These are phyloP conservation scores for Oxyria digyna DNA, from an alignment of 148 eudicot genomes.

Conservation along the genomic window DNA sequence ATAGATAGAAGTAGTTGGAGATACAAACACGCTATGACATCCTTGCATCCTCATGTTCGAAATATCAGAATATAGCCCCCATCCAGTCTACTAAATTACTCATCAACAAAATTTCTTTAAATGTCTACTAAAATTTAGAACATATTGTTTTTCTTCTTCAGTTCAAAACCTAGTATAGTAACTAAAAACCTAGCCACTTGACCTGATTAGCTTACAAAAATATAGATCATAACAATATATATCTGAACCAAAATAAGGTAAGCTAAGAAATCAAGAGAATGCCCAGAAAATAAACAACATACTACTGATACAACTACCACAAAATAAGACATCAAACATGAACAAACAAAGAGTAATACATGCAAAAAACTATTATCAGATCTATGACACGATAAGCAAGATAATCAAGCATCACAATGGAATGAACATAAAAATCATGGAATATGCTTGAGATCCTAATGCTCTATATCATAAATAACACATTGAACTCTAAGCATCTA, in stretches of 20 bases:
- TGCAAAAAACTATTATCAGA: not conserved
- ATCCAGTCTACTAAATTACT: not conserved
- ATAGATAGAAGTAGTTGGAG: not conserved
- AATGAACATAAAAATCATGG: not conserved
- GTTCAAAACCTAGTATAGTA: not conserved
- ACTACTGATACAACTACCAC: not conserved
- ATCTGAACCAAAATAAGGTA: not conserved
- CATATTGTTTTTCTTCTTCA: not conserved
- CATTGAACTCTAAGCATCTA: not conserved
- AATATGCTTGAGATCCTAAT: not conserved
- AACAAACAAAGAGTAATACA: not conserved
- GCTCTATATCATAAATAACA: not conserved
- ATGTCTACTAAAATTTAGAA: not conserved
- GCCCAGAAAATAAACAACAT: not conserved
- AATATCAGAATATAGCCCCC: not conserved
- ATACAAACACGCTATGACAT: not conserved
- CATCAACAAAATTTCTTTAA: not conserved
- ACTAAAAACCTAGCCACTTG: constrained; percentile 4
- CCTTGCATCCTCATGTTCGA: not conserved
- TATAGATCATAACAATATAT: not conserved
- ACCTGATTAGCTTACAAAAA: not conserved
- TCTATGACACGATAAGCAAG: not conserved
- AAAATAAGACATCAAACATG: not conserved
- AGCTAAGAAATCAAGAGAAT: not conserved
- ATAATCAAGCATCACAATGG: not conserved